Percentiles rank a stretch among this genome's conserved stretches.
phyloP scores from a whole-genome alignment of 108 stramenopile species.

The Conticribra weissflogii region DNA sequence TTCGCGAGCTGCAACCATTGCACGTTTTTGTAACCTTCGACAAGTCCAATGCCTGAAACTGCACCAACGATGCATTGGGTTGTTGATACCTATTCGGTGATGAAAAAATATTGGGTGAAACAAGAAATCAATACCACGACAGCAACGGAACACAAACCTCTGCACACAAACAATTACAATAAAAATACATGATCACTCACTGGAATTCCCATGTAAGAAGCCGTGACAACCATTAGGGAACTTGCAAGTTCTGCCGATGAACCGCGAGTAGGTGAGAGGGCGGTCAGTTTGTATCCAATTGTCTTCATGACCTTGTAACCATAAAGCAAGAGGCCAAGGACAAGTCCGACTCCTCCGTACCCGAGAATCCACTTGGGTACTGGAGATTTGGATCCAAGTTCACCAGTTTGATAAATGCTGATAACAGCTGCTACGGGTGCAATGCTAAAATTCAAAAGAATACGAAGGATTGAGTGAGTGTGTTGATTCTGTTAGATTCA shows the following conservation, averaged over 20 bases:
- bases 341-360: slow-evolving; percentile 55
- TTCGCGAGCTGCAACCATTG: slow-evolving; percentile 37
- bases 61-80: slow-evolving; percentile 72
- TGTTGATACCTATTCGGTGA: slow-evolving; percentile 24
- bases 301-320: slow-evolving; percentile 49
- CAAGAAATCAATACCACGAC: neutral
- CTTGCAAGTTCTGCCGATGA: slow-evolving; percentile 57
- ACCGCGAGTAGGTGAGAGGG: slow-evolving; percentile 56
- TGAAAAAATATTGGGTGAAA: neutral
- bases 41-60: slow-evolving; percentile 52
- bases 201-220: slow-evolving; percentile 58
- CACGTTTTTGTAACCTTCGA: slow-evolving; percentile 44
- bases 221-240: slow-evolving; percentile 58
- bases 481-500: no score
- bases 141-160: neutral
- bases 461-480: no score
- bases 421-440: slow-evolving; percentile 61
- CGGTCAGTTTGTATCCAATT: slow-evolving; percentile 56
- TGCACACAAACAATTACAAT: neutral
- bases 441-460: no score
- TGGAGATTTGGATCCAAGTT: slow-evolving; percentile 9
- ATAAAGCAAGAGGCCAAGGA: slow-evolving; percentile 54
- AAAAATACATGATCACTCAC: slow-evolving; percentile 24
- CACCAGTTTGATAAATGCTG: slow-evolving; percentile 50
- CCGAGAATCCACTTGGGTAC: slow-evolving; percentile 63